Conservation (phyloP, 768 basidiomycete species). For the Sutorius australiensis region DNA sequence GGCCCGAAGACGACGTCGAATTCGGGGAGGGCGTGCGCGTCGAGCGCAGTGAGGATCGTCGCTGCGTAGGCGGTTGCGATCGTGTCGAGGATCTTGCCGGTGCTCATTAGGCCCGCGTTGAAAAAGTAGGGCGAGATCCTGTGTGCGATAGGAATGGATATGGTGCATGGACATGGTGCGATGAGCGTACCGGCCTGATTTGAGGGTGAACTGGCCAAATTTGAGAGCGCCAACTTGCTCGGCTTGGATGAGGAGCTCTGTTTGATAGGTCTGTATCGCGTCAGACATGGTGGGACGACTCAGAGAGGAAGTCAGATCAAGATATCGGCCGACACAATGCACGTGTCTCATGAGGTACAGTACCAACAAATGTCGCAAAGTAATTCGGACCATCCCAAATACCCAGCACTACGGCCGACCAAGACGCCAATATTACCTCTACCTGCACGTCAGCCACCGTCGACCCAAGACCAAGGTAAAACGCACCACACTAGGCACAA, state of each 20-base stretch:
- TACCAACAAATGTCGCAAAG: no score
- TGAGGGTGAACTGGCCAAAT: slow-evolving; percentile 90
- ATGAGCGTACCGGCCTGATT: slow-evolving; percentile 83
- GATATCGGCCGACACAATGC: neutral
- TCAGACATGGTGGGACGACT: slow-evolving; percentile 18
- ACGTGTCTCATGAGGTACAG: no score
- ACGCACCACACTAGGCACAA: slow-evolving; percentile 1
- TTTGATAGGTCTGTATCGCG: slow-evolving; percentile 48
- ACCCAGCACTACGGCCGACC: no score
- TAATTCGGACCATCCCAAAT: no score
- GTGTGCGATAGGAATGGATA: neutral
- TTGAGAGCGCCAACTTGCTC: slow-evolving; percentile 72
- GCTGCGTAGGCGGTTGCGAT: slow-evolving; percentile 81
- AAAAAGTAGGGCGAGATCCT: slow-evolving; percentile 96
- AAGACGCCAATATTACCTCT: no score
- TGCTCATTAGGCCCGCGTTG: slow-evolving; percentile 87
- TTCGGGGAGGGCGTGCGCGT: slow-evolving; percentile 28
- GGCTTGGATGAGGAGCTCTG: slow-evolving; percentile 63
- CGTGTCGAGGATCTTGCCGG: slow-evolving; percentile 73
- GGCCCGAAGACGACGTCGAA: slow-evolving; percentile 94
- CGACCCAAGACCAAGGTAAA: no score
- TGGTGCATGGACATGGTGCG: neutral
- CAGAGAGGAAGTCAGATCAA: neutral
- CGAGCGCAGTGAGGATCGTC: slow-evolving; percentile 57
- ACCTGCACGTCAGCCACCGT: no score